Base-by-base conservation (phyloP, 768 basidiomycete species). In the Pholiota molesta region DNA sequence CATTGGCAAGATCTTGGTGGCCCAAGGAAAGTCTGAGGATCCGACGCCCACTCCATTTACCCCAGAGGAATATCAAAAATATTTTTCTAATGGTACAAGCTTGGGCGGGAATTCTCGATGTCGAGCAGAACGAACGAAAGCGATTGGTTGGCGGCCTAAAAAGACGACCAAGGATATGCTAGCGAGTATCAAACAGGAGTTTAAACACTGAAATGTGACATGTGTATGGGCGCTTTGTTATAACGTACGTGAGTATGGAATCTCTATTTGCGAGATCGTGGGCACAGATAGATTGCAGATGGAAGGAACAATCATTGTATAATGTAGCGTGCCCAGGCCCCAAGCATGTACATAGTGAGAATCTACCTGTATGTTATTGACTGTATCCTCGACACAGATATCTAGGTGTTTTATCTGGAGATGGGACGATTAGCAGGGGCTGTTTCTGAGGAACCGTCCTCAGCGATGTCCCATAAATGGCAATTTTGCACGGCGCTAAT, bases 71-170 rank as follows among this genome's bases (percentile, higher is more conserved):
- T 68, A 75, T 33, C 59, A 67, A 35, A 75, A 74, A 61, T 81
- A 77, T 63, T 83, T 78, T 40, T 75, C 74, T 1, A 47, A 57
- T 28, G 74, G 75, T 16, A 75, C 75, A 3, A 69, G 66, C 55
- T 35, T 77, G 11, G 78, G 79, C 2, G 71, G 75, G 2, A 85
- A 85, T 62, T 77, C 81, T 3, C 76, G 83, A 16, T 80, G 78
- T 64, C 73, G 72, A 28, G 78, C 78, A 0, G 79, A 80, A 44
- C 73, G 82, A 55, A 74, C 77, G 1, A 74, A 74, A 45, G 68
- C 71, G 13, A 65, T 86, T 47, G 85, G 86, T 14, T 86, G 86
- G 86, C 79, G 78, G 59, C 83, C 86, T 10, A 77, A 64, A 59
- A 78, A 77, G 66, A 79, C 72, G 14, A 83, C 79, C 10, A 69